Base-by-base conservation (phyloP, 2,329 filamentous ascomycete species). In the Aspergillus brunneoviolaceus region DNA sequence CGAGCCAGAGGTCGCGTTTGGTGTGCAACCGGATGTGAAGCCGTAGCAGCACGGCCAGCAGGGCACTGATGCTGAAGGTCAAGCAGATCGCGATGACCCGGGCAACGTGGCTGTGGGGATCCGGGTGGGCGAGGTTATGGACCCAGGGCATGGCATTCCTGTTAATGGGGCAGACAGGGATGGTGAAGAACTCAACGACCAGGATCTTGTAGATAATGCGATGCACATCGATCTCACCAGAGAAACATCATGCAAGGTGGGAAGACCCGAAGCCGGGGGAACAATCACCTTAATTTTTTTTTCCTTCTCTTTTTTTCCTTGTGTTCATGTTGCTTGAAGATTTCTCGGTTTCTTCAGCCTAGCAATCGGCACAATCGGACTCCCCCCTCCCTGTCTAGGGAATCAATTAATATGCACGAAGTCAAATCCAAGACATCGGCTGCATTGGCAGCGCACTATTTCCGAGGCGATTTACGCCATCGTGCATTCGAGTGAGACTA, bases 101-200 rank as follows among this genome's bases (percentile, higher is more conserved):
- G 4, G 61, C 23, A 9, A 67, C 62, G 2, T 67, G 56, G 23
- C 59, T 67, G 33, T 69, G 53, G 16, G 66, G 66, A 49, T 73
- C 70, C 5, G 62, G 55, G 29, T 53, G 45, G 2, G 67, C 35
- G 51, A 71, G 67, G 27, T 72, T 73, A 55, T 72, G 60, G 21
- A 73, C 69, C 71, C 71, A 73, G 58, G 60, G 56, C 70, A 73
- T 73, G 52, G 23, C 52, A 47, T 48, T 31, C 39, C 35, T 29
- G 35, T 25, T 21, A 39, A 25, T 6, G 35, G 23, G 27, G 27
- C 27, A 29, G 27, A 29, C 27, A 10, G 27, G 27, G 27, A 7
- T 29, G 27, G 7, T 29, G 27, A 16, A 33, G 47, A 19, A 21
- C 23, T 33, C n/a, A 16, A 55, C 21, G 14, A n/a, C 9, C 11